Base-by-base conservation (phyloP, 2,329 filamentous ascomycete species). In the Whalleya microplaca region DNA sequence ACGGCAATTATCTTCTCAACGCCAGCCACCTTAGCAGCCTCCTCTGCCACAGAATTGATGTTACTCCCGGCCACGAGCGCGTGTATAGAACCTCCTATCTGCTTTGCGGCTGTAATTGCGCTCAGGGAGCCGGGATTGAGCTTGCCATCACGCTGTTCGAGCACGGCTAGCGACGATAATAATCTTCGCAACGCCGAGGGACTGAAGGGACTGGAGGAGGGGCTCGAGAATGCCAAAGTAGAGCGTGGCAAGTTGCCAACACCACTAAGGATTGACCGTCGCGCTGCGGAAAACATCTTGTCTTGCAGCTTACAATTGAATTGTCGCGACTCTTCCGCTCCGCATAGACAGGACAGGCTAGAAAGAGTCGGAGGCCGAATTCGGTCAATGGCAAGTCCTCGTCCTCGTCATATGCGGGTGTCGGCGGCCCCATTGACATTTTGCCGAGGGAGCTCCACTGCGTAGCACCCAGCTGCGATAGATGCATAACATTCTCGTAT, bases 101-200 rank as follows among this genome's bases (percentile, higher is more conserved):
- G 93, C 74, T 89, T 84, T 19, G 92, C 94, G 8, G 95, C 95
- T 8, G 91, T 90, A 56, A 98, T 84, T 44, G 92, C 89, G 69
- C 91, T 91, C 54, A 97, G 80, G 4, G 93, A 97, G 20, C 90
- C 88, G 59, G 83, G 77, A 71, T 91, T 92, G 64, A 99, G 84
- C 77, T 92, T 88, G 60, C 95, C 95, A 69, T 96, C 90, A 69
- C 88, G 87, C 77, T 98, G 95, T 78, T 99, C 95, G 60, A 99
- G 85, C 51, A 99, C 80, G 45, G 94, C 94, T 54, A 99, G 84
- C 37, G 93, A 95, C 48, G 93, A 97, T 56, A 96, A 82, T 59
- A 96, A 80, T 67, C 90, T 84, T 66, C 82, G 81, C 63, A 89
- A 76, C 60, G 83, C 80, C 55, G 85, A 85, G 72, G 77, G 70